phyloP scores from a whole-genome alignment of 768 basidiomycete species.

The Lactarius evosmus region DNA sequence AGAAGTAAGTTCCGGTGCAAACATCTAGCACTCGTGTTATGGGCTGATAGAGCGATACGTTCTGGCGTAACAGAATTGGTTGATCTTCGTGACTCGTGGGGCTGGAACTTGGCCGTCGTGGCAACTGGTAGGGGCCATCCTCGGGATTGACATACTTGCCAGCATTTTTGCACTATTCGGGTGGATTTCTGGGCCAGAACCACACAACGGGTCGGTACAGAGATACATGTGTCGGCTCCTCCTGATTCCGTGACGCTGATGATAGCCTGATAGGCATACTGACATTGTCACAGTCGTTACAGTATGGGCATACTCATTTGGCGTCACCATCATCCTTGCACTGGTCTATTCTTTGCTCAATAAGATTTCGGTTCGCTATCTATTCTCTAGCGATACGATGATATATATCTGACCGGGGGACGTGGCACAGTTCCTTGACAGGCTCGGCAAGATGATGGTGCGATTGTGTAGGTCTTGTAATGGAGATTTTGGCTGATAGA shows the following conservation, averaged over 20 bases:
- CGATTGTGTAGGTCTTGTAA: slow-evolving; percentile 4
- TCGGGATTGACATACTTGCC: slow-evolving; percentile 43
- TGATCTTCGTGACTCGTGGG: slow-evolving; percentile 38
- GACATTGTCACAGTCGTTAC: slow-evolving; percentile 43
- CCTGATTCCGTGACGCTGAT: not conserved
- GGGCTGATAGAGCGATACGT: not conserved
- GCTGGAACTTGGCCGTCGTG: slow-evolving; percentile 37
- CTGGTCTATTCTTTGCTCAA: slow-evolving; percentile 40
- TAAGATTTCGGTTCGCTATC: slow-evolving; percentile 32
- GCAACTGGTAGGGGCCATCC: slow-evolving; percentile 41
- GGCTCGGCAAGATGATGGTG: slow-evolving; percentile 36
- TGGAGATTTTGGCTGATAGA: slow-evolving; percentile 2
- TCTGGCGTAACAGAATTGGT: slow-evolving; percentile 26
- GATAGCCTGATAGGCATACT: slow-evolving; percentile 29
- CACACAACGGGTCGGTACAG: slow-evolving; percentile 32
- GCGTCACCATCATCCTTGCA: slow-evolving; percentile 38
- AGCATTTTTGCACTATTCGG: slow-evolving; percentile 41
- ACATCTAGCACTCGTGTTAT: not conserved
- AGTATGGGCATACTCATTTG: slow-evolving; percentile 42
- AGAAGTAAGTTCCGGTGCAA: slow-evolving; percentile 33
- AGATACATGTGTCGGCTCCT: slow-evolving; percentile 12
- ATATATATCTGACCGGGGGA: not conserved
- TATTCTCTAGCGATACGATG: not conserved
- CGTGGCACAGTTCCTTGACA: slow-evolving; percentile 36
- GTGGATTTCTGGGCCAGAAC: slow-evolving; percentile 41